phyloP scores from a whole-genome alignment of 768 basidiomycete species.

The Daedaleopsis nitida region DNA sequence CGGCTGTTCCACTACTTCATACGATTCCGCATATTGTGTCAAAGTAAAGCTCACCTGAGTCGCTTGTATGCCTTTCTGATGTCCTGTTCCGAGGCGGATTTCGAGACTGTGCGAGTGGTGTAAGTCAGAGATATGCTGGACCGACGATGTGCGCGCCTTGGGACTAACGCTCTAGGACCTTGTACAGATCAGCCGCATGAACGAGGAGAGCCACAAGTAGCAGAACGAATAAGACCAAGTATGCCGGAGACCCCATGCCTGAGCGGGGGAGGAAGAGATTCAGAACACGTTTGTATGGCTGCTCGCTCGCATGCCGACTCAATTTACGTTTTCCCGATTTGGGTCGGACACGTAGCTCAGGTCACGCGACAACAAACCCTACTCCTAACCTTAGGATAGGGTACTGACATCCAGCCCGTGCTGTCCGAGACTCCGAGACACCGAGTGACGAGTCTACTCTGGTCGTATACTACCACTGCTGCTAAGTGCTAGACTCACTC shows the following conservation, averaged over 20 bases:
- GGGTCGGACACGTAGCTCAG: conserved; percentile 18
- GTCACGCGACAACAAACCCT: conserved; percentile 1
- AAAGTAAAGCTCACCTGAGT: conserved; percentile 55
- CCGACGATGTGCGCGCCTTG: conserved; percentile 33
- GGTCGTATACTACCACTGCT: background rate
- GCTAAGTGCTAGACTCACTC: too few relatives aligned
- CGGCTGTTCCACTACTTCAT: conserved; percentile 1
- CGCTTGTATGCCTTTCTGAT: conserved; percentile 92
- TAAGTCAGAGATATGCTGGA: conserved; percentile 24
- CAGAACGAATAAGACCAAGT: conserved; percentile 31
- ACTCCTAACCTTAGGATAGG: conserved; percentile 10
- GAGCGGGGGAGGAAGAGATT: conserved; percentile 1
- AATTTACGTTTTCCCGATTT: background rate
- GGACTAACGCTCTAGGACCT: conserved; percentile 74
- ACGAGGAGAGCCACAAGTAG: conserved; percentile 37
- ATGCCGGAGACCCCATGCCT: conserved; percentile 29
- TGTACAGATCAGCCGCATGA: conserved; percentile 76
- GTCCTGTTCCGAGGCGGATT: conserved; percentile 82
- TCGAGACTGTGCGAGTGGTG: conserved; percentile 49
- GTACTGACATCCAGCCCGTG: background rate
- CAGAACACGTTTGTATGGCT: background rate
- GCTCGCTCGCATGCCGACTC: background rate
- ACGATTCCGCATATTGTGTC: background rate
- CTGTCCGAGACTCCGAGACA: background rate
- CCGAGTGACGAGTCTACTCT: too few relatives aligned